Conservation (phyloP, 139 green algal species). For the Dunaliella sp. region DNA sequence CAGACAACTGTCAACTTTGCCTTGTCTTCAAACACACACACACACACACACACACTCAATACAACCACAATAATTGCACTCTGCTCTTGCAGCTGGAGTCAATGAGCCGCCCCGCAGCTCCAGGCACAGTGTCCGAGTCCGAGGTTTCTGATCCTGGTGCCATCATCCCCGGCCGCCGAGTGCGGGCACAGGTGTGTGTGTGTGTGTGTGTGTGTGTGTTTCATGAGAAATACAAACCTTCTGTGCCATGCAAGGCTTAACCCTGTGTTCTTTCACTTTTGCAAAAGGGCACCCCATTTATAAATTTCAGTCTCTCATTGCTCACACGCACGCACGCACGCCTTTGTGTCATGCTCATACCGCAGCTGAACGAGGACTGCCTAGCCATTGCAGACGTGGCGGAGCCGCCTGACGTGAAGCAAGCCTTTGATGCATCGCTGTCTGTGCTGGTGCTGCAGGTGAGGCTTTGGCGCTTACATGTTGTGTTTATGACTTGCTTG, state of each 20-base stretch:
- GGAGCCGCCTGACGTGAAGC: slow-evolving; percentile 58
- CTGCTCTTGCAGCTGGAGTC: background rate
- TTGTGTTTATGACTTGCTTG: too few relatives aligned
- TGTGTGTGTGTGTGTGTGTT: background rate
- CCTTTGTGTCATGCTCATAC: too few relatives aligned
- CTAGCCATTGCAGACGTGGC: slow-evolving; percentile 49
- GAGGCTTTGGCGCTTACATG: too few relatives aligned
- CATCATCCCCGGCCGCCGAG: background rate
- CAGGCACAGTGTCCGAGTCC: background rate
- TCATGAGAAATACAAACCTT: too few relatives aligned
- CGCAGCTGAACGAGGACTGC: slow-evolving; percentile 42
- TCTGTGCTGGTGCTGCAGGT: slow-evolving; percentile 44
- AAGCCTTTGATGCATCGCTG: slow-evolving; percentile 47
- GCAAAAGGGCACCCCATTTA: too few relatives aligned
- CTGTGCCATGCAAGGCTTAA: too few relatives aligned
- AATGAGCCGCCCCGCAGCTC: background rate
- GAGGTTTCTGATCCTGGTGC: background rate
- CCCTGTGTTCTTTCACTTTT: background rate
- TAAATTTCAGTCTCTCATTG: too few relatives aligned
- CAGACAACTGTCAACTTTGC: too few relatives aligned
- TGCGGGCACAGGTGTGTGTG: background rate
- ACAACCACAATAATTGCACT: too few relatives aligned
- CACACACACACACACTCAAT: too few relatives aligned
- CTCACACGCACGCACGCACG: too few relatives aligned
- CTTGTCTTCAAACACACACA: too few relatives aligned